phyloP scores from a whole-genome alignment of 2,329 filamentous ascomycete species.

The Trichothecium roseum region DNA sequence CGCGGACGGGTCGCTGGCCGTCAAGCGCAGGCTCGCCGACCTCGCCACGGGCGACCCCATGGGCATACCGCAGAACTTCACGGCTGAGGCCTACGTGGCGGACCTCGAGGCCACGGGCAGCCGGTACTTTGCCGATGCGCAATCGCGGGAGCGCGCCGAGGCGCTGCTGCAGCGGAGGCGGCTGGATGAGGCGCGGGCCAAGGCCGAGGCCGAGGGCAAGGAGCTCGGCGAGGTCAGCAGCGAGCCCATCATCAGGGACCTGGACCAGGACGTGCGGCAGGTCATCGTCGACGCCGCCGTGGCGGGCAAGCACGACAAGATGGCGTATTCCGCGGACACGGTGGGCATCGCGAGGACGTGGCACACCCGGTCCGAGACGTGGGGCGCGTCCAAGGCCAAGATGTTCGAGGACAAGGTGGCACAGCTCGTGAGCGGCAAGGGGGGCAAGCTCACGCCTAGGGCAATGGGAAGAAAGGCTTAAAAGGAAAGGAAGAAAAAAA shows the following conservation, averaged over 20 bases:
- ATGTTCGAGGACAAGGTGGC: constrained; percentile 29
- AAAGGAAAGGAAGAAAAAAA: too few species aligned
- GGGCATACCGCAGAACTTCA: constrained; percentile 17
- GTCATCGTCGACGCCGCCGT: constrained; percentile 22
- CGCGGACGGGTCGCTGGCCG: constrained; percentile 18
- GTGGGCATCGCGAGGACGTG: constrained; percentile 22
- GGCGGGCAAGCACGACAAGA: constrained; percentile 24
- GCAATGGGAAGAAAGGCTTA: constrained; percentile 5
- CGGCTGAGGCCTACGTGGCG: constrained; percentile 18
- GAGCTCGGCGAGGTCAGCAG: constrained; percentile 8
- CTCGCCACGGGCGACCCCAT: constrained; percentile 24
- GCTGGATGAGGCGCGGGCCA: constrained; percentile 7
- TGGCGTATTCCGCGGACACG: constrained; percentile 16
- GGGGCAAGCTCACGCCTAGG: constrained; percentile 10
- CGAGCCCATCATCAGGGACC: constrained; percentile 17
- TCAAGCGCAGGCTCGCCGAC: constrained; percentile 23
- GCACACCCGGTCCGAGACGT: constrained; percentile 27
- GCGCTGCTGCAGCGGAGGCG: constrained; percentile 15
- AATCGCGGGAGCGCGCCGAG: constrained; percentile 19
- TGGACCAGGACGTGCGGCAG: constrained; percentile 21
- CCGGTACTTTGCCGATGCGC: constrained; percentile 20
- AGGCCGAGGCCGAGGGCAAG: constrained; percentile 8
- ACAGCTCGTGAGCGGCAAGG: constrained; percentile 14
- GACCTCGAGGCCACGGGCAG: constrained; percentile 17
- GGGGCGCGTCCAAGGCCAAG: constrained; percentile 19